Percentiles rank a stretch among this genome's conserved stretches.
Evolutionary conservation across 495 filamentous ascomycete genomes (phyloP).

Genomic region (Daldinia concentrica): DNA sequence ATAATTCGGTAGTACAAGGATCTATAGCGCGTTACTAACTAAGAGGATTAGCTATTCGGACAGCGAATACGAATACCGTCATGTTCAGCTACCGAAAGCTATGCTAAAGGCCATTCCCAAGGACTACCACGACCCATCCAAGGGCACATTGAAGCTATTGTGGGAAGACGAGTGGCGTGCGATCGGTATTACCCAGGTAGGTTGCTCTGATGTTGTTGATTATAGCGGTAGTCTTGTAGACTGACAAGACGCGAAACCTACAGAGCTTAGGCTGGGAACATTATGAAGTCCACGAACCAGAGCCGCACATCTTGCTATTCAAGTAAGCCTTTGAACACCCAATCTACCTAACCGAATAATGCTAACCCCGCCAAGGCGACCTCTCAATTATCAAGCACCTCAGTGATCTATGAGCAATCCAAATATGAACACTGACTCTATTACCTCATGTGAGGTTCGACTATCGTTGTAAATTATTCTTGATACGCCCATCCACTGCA

Average conservation of each 20-base stretch:
- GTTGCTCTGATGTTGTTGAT: conserved; percentile 20
- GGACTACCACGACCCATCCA: conserved; percentile 90
- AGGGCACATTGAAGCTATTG: conserved; percentile 92
- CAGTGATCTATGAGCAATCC: conserved; percentile 41
- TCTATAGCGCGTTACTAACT: conserved; percentile 23
- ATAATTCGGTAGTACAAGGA: background rate
- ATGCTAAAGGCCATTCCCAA: conserved; percentile 98
- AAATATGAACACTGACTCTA: conserved; percentile 18
- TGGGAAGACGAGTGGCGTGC: conserved; percentile 99
- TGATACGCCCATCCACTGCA: conserved; percentile 50
- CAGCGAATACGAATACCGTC: conserved; percentile 88
- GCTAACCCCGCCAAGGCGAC: conserved; percentile 65
- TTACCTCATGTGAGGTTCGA: conserved; percentile 6
- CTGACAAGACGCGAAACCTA: conserved; percentile 37
- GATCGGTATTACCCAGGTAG: conserved; percentile 93
- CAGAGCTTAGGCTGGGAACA: conserved; percentile 99
- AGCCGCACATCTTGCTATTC: conserved; percentile 97
- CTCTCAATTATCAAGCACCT: conserved; percentile 85
- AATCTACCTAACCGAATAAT: background rate
- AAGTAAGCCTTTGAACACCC: conserved; percentile 71
- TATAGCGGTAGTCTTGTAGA: background rate
- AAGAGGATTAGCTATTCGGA: conserved; percentile 77
- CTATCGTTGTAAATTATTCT: conserved; percentile 41
- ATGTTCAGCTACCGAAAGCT: conserved; percentile 95
- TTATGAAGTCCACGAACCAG: conserved; percentile 98